Evolutionary conservation across 1,284 basidiomycete species (phyloP), one percentile per base, ranked within the genome.

Genomic region (Volvariella surrecta): DNA sequence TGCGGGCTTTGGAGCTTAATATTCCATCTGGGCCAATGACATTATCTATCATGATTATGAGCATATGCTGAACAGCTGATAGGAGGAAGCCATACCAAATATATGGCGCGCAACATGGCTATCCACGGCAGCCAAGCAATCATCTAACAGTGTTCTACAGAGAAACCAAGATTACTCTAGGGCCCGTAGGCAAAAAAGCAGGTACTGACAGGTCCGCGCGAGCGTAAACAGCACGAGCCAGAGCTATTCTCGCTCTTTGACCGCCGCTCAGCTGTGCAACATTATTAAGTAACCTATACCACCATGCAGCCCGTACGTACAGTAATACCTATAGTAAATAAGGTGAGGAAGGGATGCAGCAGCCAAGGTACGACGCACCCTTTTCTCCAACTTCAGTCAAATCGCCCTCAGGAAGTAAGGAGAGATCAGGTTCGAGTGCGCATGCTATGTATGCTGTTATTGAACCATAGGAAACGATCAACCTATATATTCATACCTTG

Each of bases 1-100:
- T 74, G 19, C 94, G 74, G 3, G 91, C 91, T 62, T 95, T 95
- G 32, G 76, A 76, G 13, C 84, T 76, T 21, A 98, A 78, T 2
- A 98, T 57, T 45, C 94, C 94, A 43, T 79, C 67, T 1, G 93
- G 92, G 2, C 94, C 94, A 47, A 97, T 86, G 24, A 97, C 90
- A 39, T 89, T 72, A 54, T 95, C 90, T 82, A 62, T 1, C 63
- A 57, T 63, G 45, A 47, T 3, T 45, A 22, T 20, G 31, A 19
- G 4, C 22, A n/a, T 24, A 11, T 8, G 19, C 19, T 34, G 19
- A 42, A 11, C 9, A 37, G 47, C 10, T 19, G 38, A 8, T 30
- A 32, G 19, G 3, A 13, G 4, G n/a, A 22, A 4, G 10, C 43
- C 47, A 18, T 50, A 81, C 79, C 78, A 43, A 79, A 78, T 11